These are phyloP conservation scores for Zizania latifolia DNA, from an alignment of 176 grass and related monocot species.

Conservation along the genomic window DNA sequence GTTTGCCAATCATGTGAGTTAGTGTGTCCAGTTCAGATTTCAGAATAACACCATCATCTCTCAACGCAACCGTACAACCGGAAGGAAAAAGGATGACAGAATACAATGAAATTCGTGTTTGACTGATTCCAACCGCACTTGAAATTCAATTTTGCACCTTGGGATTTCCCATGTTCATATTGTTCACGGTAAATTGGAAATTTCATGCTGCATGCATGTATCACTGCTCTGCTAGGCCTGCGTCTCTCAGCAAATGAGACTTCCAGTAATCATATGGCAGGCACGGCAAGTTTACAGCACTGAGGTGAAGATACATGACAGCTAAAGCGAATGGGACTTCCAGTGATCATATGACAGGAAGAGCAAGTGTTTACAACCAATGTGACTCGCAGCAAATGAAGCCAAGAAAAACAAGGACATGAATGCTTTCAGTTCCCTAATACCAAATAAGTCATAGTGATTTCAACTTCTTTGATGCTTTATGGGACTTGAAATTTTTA, in stretches of 20 bases:
- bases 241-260: not conserved
- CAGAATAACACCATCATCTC: not conserved
- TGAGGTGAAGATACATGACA: not conserved
- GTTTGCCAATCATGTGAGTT: slow-evolving; percentile 6
- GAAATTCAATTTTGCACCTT: not conserved
- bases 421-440: slow-evolving; percentile 1
- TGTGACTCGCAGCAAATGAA: not conserved
- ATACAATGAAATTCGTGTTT: not conserved
- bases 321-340: not conserved
- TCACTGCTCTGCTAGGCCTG: not conserved
- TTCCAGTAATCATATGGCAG: not conserved
- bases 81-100: not conserved
- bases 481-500: slow-evolving; percentile 8
- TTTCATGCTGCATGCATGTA: not conserved
- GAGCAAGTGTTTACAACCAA: slow-evolving; percentile 12
- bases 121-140: not conserved
- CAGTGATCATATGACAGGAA: not conserved
- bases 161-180: not conserved
- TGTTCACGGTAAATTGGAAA: not conserved
- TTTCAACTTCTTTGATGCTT: slow-evolving; percentile 22
- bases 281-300: not conserved
- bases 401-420: not conserved
- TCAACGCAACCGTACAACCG: not conserved
- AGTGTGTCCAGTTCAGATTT: not conserved
- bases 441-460: not conserved